phyloP scores from a whole-genome alignment of 2,329 filamentous ascomycete species.

The Fragosphaeria purpurea region DNA sequence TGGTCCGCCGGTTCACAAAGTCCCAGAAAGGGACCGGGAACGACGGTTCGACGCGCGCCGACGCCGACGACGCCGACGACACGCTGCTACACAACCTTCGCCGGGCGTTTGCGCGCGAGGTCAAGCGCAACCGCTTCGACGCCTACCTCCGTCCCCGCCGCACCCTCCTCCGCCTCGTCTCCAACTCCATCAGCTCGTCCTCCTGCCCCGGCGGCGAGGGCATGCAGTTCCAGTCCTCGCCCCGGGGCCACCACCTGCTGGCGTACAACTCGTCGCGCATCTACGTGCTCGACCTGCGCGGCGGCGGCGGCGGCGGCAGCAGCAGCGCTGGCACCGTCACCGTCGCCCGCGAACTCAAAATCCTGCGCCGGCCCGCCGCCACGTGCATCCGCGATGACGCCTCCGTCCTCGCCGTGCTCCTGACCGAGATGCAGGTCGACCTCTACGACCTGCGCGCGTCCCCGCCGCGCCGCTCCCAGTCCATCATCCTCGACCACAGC shows the following conservation, averaged over 20 bases:
- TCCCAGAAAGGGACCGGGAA: conserved; percentile 11
- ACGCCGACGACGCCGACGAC: conserved; percentile 31
- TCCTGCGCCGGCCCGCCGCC: conserved; percentile 62
- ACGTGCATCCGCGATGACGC: conserved; percentile 74
- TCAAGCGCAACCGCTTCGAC: conserved; percentile 69
- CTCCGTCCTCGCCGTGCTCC: conserved; percentile 65
- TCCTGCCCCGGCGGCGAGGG: conserved; percentile 76
- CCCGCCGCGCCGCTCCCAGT: conserved; percentile 61
- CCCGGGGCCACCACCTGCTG: conserved; percentile 62
- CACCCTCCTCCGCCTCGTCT: conserved; percentile 70
- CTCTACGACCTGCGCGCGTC: conserved; percentile 61
- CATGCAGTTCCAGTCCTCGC: conserved; percentile 73
- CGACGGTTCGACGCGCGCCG: conserved; percentile 7
- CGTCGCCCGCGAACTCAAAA: conserved; percentile 70
- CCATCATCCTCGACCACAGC: conserved; percentile 66
- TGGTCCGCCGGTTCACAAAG: neutral
- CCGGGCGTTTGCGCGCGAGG: conserved; percentile 55
- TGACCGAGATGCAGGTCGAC: conserved; percentile 74
- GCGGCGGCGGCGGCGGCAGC: conserved; percentile 7
- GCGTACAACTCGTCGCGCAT: conserved; percentile 81
- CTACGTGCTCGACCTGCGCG: conserved; percentile 62
- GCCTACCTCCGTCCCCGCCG: conserved; percentile 60
- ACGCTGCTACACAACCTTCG: conserved; percentile 46
- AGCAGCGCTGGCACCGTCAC: conserved; percentile 34
- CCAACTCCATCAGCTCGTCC: conserved; percentile 73